Percentiles rank a stretch among this genome's conserved stretches.
Evolutionary conservation across 2,329 filamentous ascomycete species (phyloP).

Genomic region (Alternaria alternata): DNA sequence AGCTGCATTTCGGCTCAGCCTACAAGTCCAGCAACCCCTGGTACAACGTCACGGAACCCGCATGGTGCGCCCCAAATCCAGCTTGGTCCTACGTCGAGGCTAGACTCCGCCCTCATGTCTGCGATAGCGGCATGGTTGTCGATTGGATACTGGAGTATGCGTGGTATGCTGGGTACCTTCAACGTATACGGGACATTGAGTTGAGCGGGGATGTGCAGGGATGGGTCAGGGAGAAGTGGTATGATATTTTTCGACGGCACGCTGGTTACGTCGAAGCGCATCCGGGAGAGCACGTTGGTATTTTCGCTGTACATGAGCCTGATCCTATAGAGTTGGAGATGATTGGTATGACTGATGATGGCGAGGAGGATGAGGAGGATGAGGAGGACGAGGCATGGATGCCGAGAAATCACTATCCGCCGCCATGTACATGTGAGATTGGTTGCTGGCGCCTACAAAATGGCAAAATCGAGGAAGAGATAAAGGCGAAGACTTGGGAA

Average conservation of each 20-base stretch:
- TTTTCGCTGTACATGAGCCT: not conserved
- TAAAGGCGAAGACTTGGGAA: not conserved
- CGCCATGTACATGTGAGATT: not conserved
- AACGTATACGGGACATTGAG: not conserved
- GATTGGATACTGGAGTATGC: slow-evolving; percentile 1
- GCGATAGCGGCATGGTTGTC: not conserved
- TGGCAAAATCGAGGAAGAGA: not conserved
- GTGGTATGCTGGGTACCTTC: not conserved
- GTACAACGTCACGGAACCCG: not conserved
- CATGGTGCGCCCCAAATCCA: not conserved
- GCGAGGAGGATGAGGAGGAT: not conserved
- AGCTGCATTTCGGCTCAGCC: slow-evolving; percentile 11
- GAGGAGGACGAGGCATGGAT: not conserved
- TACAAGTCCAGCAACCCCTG: slow-evolving; percentile 14
- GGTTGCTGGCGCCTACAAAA: not conserved
- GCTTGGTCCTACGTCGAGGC: not conserved
- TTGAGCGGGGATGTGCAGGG: slow-evolving; percentile 21
- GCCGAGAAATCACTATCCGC: not conserved
- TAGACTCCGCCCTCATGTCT: not conserved
- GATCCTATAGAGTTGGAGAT: slow-evolving; percentile 1
- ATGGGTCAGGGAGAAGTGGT: slow-evolving; percentile 31
- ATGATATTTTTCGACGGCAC: slow-evolving; percentile 8
- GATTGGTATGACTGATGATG: not conserved
- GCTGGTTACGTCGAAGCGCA: not conserved
- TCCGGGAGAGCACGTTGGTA: not conserved